These are phyloP conservation scores for Biscutella laevigata DNA, from an alignment of 441 rosid species.

Conservation along the genomic window DNA sequence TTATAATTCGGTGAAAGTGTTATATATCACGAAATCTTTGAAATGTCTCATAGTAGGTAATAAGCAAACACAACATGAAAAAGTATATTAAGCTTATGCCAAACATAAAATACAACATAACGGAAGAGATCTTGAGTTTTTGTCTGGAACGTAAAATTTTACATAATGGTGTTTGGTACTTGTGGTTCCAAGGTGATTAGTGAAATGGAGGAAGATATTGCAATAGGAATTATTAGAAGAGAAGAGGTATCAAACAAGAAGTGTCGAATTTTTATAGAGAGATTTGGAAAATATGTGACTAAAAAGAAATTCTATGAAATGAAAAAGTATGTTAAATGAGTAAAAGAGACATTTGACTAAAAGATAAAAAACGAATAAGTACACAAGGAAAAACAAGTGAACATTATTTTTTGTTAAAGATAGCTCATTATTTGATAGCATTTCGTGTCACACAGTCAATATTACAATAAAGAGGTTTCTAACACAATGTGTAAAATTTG, in stretches of 20 bases:
- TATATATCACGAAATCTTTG: neutral
- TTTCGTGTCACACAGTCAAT: neutral
- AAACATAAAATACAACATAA: neutral
- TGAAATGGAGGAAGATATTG: neutral
- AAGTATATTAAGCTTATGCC: neutral
- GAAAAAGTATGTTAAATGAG: neutral
- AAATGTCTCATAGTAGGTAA: conserved; percentile 4
- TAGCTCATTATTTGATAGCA: neutral
- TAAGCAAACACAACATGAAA: neutral
- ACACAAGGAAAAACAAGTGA: neutral
- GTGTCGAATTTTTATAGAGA: neutral
- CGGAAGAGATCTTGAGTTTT: neutral
- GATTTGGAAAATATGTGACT: neutral
- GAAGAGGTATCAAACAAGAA: neutral
- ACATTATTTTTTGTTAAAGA: neutral
- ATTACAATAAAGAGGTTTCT: too few species aligned
- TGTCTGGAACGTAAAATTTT: neutral
- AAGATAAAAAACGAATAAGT: neutral
- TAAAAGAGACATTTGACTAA: neutral
- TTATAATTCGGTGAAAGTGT: neutral
- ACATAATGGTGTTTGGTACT: neutral
- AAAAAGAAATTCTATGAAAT: neutral
- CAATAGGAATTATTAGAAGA: neutral
- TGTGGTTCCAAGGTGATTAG: neutral
- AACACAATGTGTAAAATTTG: neutral